Evolutionary conservation across 2,329 filamentous ascomycete genomes (phyloP), one percentile per base, ranked within the genome.

Genomic region (Eurotiales sp.): DNA sequence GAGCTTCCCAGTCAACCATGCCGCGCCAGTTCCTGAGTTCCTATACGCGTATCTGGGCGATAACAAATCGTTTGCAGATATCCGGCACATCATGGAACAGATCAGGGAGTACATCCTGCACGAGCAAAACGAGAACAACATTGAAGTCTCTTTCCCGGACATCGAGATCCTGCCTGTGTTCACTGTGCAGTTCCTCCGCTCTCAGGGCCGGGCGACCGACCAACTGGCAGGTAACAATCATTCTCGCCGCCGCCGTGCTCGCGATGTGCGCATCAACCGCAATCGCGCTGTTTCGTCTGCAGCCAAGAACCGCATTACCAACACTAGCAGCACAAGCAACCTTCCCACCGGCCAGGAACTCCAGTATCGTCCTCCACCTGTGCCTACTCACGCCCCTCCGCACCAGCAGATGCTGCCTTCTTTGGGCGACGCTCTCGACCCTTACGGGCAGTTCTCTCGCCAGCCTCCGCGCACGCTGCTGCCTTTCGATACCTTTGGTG

Each of bases 161-260:
- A 64, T 72, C 36, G 70, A 72, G 54, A 70, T 72, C 36, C 53
- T 72, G 39, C 70, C 70, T 1, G 61, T 56, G 4, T 68, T 71
- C 51, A 37, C 55, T 10, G 22, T 23, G 11, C 47, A 46, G 5
- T 42, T 51, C 7, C 29, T 47, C 22, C 39, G 17, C 57, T 55
- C 55, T 55, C 59, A 23, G 8, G 55, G 19, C 39, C 54, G 41
- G 37, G 51, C 27, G 4, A 23, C 51, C 14, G 48, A 43, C 27
- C 21, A 39, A 11, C 19, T 47, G 15, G 29, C 45, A 1, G 45
- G 19, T 5, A 47, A 40, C 34, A 47, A 47, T 2, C 45, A 40
- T n/a, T 47, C 45, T 6, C 45, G 45, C 4, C 45, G 45, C 19
- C 45, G 45, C 11, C 45, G 45, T 29, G 45, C 45, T 40, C 30